A percentile compares a stretch with the other conserved stretches of the same genome.
These are phyloP conservation scores for Rhodomyrtus psidioides DNA, from an alignment of 441 rosid genomes.

Conservation along the genomic window DNA sequence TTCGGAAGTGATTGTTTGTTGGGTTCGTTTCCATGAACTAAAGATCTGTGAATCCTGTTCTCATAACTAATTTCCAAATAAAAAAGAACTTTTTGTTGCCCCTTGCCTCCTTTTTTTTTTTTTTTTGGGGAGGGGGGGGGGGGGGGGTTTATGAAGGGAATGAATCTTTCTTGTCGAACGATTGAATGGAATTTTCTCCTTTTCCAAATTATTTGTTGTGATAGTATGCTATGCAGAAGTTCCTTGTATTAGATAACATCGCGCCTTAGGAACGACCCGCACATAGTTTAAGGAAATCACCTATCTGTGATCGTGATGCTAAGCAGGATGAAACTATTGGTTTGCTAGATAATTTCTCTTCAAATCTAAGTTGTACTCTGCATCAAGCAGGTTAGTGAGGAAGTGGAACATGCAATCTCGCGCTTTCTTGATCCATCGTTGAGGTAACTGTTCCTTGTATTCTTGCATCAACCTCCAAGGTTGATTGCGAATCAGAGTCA, in stretches of 20 bases:
- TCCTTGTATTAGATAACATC: not conserved
- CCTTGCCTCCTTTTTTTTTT: not conserved
- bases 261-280: not conserved
- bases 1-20: not conserved
- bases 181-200: not conserved
- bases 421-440: slow-evolving; percentile 7
- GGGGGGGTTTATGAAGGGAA: not conserved
- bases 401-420: slow-evolving; percentile 21
- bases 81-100: not conserved
- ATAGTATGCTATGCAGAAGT: not conserved
- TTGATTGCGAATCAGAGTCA: not conserved
- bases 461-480: not conserved
- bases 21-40: not conserved
- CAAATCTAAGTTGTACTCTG: not conserved
- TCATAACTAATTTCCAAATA: not conserved
- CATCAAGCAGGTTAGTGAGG: slow-evolving; percentile 49
- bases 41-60: not conserved
- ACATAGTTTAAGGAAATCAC: not conserved
- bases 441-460: not conserved
- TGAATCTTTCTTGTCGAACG: not conserved
- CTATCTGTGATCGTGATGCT: not conserved
- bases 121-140: not conserved
- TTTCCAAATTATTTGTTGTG: not conserved
- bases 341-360: not conserved
- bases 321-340: not conserved